Evolutionary conservation across 2,329 filamentous ascomycete species (phyloP), one percentile per base, ranked within the genome.

Genomic region (Purpureocillium takamizusanense): DNA sequence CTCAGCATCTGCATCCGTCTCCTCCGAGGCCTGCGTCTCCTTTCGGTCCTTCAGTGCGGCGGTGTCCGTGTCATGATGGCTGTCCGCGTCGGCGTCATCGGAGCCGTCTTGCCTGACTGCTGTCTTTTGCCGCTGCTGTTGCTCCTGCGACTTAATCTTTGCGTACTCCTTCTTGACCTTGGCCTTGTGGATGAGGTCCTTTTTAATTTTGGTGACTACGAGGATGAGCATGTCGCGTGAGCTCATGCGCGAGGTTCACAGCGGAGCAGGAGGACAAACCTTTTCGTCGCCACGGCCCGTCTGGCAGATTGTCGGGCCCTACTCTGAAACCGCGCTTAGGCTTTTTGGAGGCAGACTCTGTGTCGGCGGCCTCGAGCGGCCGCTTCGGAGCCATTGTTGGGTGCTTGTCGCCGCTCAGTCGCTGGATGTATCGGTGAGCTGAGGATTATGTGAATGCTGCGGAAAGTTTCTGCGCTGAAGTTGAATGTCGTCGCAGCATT

Each of bases 151-250:
- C 61, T 89, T 90, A 46, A 95, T 69, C 62, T 95, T 95, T 46
- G 83, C 84, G 57, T 95, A 95, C 31, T 84, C 77, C 62, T 95
- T 94, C 64, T 90, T 92, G 45, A 95, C 72, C 62, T 95, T 95
- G 43, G 89, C 88, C 60, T 92, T 94, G 60, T 88, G 78, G 52
- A 97, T 95, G 40, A 95, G 68, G 48, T 85, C 78, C 47, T 83
- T 75, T 63, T 97, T 97, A 55, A 95, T 92, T 62, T 90, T 90
- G 60, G 86, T 79, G 41, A 85, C 86, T 90, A 32, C 4, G 18
- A 17, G 33, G 21, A 5, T 5, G 21, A 5, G 21, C 21, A 4
- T 33, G 34, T 38, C 18, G 29, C 41, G 46, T 53, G 29, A 54
- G 48, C 43, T 25, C 21, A 30, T 37, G 29, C 42, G 18, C 32